Evolutionary conservation across 768 basidiomycete genomes (phyloP), one percentile per base, ranked within the genome.

Genomic region (Amanita rubescens): DNA sequence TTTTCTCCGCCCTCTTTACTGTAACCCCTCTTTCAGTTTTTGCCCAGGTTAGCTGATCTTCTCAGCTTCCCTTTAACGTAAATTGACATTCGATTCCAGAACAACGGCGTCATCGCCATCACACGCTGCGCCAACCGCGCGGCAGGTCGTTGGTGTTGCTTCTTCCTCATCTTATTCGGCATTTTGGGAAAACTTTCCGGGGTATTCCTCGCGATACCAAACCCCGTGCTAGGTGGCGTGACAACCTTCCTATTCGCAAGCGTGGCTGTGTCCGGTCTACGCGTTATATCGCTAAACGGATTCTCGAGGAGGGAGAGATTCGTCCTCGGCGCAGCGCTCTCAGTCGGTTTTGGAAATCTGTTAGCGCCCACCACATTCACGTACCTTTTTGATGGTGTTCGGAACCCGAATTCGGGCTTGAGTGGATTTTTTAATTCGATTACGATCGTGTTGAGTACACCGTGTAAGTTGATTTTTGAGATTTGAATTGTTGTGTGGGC

Each of bases 191-290:
- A 92, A 65, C 69, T 92, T 39, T 85, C 89, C 2, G 90, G 90
- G 0, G 80, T 91, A 39, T 89, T 94, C 69, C 78, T 94, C 15
- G 81, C 89, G 1, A 54, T 94, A 55, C 91, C 90, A 1, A 84
- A 86, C 61, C 73, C 90, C 0, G 89, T 90, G 6, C 76, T 90
- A 0, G 90, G 90, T 1, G 89, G 90, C 2, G 88, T 92, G 3
- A 94, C 89, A 10, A 91, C 90, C 2, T 92, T 92, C 75, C 74
- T 92, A 9, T 92, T 93, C 62, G 84, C 87, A 0, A 82, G 75
- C 37, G 89, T 92, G 25, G 75, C 78, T 14, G 77, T 79, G 6
- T 86, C 85, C 0, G 89, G 90, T 30, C 49, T 87, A 25, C 79
- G 85, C 20, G 86, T 92, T 3, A 72, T 94, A 25, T 73, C 80